phyloP scores from a whole-genome alignment of 129 eudicot genomes.

The Tanacetum coccineum region DNA sequence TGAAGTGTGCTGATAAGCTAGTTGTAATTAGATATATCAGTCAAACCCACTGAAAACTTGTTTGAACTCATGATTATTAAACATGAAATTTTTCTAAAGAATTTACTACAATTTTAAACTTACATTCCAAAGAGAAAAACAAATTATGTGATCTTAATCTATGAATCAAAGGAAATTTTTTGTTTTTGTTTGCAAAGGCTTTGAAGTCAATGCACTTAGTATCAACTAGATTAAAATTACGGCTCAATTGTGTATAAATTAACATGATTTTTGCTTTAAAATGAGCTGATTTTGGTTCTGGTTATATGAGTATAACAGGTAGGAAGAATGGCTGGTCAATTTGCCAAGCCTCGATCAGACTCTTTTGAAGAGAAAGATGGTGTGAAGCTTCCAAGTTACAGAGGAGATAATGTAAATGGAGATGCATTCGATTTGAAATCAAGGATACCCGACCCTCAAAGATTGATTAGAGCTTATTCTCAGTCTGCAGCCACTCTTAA shows the following conservation, averaged over 20 bases:
- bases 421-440: constrained; percentile 73
- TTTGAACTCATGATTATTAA: not conserved
- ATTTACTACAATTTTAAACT: not conserved
- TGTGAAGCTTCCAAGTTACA: constrained; percentile 81
- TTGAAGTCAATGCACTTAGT: not conserved
- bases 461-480: constrained; percentile 82
- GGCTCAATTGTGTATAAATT: not conserved
- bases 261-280: not conserved
- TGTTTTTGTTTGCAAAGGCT: not conserved
- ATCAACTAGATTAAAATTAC: not conserved
- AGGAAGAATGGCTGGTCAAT: constrained; percentile 98
- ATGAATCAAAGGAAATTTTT: too few relatives aligned
- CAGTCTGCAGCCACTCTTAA: constrained; percentile 88
- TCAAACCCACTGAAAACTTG: not conserved
- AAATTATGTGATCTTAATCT: not conserved
- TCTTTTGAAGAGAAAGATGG: constrained; percentile 75
- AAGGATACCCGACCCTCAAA: constrained; percentile 79
- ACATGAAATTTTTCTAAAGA: not conserved
- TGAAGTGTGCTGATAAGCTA: too few relatives aligned
- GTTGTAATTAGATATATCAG: not conserved
- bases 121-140: not conserved
- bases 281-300: constrained; percentile 11
- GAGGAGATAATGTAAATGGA: constrained; percentile 87
- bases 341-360: constrained; percentile 89
- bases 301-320: constrained; percentile 39